Percentiles rank a stretch among this genome's conserved stretches.
Conservation (phyloP, 169 alveolate genomes). For the Eimeria maxima region DNA sequence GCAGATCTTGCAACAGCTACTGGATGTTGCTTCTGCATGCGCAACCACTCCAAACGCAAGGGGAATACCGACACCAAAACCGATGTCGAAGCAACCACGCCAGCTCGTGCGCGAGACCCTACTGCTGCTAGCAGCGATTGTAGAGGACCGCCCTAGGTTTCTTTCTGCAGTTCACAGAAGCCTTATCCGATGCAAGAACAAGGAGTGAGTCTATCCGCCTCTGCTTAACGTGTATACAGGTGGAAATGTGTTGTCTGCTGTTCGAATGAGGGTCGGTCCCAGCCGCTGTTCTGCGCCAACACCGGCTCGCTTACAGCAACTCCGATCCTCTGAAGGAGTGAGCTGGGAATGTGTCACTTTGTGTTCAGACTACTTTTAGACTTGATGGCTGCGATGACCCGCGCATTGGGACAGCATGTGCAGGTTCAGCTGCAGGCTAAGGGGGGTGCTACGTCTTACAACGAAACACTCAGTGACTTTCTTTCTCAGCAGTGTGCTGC, state of each 20-base stretch:
- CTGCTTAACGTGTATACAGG: not conserved
- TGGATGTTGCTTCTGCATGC: slow-evolving; percentile 51
- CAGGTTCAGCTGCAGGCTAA: slow-evolving; percentile 63
- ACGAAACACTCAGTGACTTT: slow-evolving; percentile 56
- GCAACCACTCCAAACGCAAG: slow-evolving; percentile 1
- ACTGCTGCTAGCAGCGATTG: slow-evolving; percentile 76
- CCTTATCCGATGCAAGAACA: slow-evolving; percentile 74
- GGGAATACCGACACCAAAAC: slow-evolving; percentile 5
- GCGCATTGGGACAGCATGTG: slow-evolving; percentile 74
- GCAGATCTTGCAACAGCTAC: slow-evolving; percentile 71
- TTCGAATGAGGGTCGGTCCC: not conserved
- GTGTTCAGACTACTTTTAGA: slow-evolving; percentile 52
- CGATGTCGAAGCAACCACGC: slow-evolving; percentile 45
- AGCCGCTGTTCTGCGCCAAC: not conserved
- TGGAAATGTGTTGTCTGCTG: not conserved
- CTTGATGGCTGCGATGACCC: slow-evolving; percentile 77
- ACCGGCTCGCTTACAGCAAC: not conserved
- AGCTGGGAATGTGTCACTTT: not conserved
- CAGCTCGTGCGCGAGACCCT: slow-evolving; percentile 71
- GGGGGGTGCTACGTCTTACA: slow-evolving; percentile 1
- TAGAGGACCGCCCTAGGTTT: slow-evolving; percentile 61
- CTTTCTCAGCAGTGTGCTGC: slow-evolving; percentile 76
- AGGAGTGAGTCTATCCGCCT: not conserved
- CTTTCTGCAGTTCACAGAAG: slow-evolving; percentile 70
- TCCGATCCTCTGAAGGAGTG: not conserved